Conservation (phyloP, 2,329 filamentous ascomycete species). For the Pyricularia pennisetigena region DNA sequence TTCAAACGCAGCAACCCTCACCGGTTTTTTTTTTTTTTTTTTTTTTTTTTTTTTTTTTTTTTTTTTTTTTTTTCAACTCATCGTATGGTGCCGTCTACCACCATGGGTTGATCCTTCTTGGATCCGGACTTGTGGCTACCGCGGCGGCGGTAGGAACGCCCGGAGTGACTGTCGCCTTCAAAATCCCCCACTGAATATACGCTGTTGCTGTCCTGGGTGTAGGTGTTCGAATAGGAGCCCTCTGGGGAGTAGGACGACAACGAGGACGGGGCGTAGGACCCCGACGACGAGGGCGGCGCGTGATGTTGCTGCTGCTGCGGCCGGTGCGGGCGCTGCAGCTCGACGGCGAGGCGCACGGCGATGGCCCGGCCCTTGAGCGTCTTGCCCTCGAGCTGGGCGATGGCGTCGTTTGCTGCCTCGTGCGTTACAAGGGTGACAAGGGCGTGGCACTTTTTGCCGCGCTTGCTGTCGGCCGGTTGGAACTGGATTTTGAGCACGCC, state of each 20-base stretch:
- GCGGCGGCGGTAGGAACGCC: slow-evolving; percentile 1
- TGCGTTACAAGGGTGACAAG: neutral
- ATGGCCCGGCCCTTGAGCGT: neutral
- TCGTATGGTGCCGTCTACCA: slow-evolving; percentile 9
- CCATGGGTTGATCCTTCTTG: slow-evolving; percentile 1
- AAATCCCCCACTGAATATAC: neutral
- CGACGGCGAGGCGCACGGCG: slow-evolving; percentile 4
- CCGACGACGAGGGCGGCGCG: neutral
- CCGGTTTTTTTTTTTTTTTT: too few relatives aligned
- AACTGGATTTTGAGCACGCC: neutral
- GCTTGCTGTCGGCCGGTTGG: neutral
- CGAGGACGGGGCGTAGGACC: neutral
- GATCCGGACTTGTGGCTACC: neutral
- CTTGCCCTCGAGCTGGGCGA: neutral
- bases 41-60: too few relatives aligned
- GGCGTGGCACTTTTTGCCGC: neutral
- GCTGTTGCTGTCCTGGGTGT: neutral
- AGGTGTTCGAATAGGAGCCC: neutral
- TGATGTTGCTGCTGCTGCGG: slow-evolving; percentile 7
- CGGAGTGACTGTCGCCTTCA: neutral
- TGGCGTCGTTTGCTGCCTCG: neutral
- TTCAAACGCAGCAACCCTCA: neutral
- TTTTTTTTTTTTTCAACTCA: neutral
- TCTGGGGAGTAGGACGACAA: neutral
- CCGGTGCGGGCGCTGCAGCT: slow-evolving; percentile 3